phyloP scores from a whole-genome alignment of 148 eudicot species.

The Camellia japonica region DNA sequence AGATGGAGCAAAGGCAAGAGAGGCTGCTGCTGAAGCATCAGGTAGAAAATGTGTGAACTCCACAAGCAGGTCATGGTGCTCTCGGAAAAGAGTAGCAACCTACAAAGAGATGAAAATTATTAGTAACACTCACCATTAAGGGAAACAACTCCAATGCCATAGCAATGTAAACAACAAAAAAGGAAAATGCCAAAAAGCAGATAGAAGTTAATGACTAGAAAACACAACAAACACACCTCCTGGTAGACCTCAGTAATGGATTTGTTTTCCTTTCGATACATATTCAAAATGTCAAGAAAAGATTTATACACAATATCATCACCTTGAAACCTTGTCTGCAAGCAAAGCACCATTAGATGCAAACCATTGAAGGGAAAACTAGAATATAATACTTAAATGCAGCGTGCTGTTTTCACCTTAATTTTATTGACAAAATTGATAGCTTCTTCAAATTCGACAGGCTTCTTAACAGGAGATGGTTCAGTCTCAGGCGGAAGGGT shows the following conservation, averaged over 20 bases:
- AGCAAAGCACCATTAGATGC: constrained; percentile 17
- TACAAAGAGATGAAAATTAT: constrained; percentile 19
- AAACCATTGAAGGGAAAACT: background rate
- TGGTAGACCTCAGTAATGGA: constrained; percentile 52
- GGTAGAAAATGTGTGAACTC: constrained; percentile 64
- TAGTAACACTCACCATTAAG: background rate
- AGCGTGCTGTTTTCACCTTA: constrained; percentile 48
- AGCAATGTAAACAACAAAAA: background rate
- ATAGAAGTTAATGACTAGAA: constrained; percentile 6
- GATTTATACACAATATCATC: constrained; percentile 61
- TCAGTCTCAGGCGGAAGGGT: constrained; percentile 45
- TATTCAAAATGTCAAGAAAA: constrained; percentile 58
- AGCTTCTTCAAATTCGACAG: constrained; percentile 70
- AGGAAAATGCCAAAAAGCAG: background rate
- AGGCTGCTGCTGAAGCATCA: constrained; percentile 32
- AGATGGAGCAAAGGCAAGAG: constrained; percentile 22
- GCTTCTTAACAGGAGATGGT: constrained; percentile 48
- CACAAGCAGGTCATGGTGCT: constrained; percentile 52
- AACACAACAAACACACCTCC: constrained; percentile 43
- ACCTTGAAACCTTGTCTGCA: constrained; percentile 66
- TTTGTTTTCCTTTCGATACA: constrained; percentile 55
- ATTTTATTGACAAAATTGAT: constrained; percentile 69
- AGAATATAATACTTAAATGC: background rate
- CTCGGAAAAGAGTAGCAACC: constrained; percentile 57
- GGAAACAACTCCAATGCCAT: background rate